Conservation (phyloP, 202 grass and related monocot genomes). For the Brachypodium distachyon region DNA sequence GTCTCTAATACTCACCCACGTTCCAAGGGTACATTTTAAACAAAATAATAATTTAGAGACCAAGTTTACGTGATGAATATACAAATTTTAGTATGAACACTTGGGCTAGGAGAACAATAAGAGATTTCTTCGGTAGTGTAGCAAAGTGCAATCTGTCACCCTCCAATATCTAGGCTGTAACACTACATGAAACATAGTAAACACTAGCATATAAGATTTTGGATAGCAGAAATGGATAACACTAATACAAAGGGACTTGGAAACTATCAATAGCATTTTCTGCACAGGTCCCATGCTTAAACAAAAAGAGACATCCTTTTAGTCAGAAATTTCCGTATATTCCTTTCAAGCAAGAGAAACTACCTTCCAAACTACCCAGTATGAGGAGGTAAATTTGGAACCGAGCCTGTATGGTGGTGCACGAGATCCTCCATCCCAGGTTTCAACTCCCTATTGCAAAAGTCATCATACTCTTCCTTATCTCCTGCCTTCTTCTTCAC, state of each 20-base stretch:
- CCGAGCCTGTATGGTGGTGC: conserved; percentile 28
- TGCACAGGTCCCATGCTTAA: conserved; percentile 7
- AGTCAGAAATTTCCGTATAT: conserved; percentile 11
- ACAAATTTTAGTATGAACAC: not conserved
- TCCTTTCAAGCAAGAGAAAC: conserved; percentile 18
- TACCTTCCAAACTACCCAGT: conserved; percentile 36
- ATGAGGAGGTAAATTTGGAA: conserved; percentile 40
- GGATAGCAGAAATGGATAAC: not conserved
- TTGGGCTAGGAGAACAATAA: not conserved
- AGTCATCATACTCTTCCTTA: conserved; percentile 69
- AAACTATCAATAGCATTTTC: conserved; percentile 3
- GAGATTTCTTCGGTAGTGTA: not conserved
- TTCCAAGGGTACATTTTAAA: not conserved
- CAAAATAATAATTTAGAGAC: no score
- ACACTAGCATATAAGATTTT: not conserved
- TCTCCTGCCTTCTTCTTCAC: conserved; percentile 91
- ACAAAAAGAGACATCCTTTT: not conserved
- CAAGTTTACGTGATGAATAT: not conserved
- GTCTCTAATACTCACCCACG: not conserved
- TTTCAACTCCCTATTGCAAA: conserved; percentile 76
- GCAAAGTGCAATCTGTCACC: not conserved
- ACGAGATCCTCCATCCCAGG: conserved; percentile 72
- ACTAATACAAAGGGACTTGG: not conserved
- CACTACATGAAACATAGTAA: not conserved
- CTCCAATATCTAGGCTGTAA: not conserved